Evolutionary conservation across 345 rosid species (phyloP), one percentile per base, ranked within the genome.

Genomic region (Camelina laxa): DNA sequence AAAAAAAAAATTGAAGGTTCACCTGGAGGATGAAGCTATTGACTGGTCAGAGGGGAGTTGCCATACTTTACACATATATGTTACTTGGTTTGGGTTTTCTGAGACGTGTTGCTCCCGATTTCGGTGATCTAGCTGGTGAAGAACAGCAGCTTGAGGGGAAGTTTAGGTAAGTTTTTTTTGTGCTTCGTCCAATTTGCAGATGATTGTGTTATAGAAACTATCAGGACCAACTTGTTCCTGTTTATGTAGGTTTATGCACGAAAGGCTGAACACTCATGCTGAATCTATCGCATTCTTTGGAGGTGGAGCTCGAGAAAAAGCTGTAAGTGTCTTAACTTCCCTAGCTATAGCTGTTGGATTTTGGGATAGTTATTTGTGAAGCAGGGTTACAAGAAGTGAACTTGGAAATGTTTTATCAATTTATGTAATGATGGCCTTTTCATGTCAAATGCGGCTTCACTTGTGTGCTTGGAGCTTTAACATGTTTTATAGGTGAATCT

Each of bases 221-320:
- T 31, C 61, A 47, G 64, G 38, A 82, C 60, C 44, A 72, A 70
- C 67, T 41, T 44, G 12, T n/a, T 62, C 14, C 15, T 74, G 73
- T 50, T 12, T 69, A 33, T 64, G 65, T 68, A 95, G 99, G 93
- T 95, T 95, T 87, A 92, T 95, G 99, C 99, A 92, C 81, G 99
- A 95, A 85, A 90, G 99, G 73, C 77, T 95, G 81, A 85, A 93
- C 54, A 87, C 90, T 10, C 99, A 95, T 88, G 99, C 98, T n/a
- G 99, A 95, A 75, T 95, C 98, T 56, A 84, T 95, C 70, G 99
- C 99, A 65, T 95, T 95, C 87, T 95, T 95, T 87, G 99, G 99
- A 77, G 99, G 99, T 64, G 99, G 99, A 75, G 85, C 91, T 58
- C 87, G 98, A 80, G 99, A 95, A 85, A 92, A 88, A 83, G 84